Evolutionary conservation across 805 yeast genomes (phyloP), one percentile per base, ranked within the genome.

Genomic region (Ogataea naganishii): DNA sequence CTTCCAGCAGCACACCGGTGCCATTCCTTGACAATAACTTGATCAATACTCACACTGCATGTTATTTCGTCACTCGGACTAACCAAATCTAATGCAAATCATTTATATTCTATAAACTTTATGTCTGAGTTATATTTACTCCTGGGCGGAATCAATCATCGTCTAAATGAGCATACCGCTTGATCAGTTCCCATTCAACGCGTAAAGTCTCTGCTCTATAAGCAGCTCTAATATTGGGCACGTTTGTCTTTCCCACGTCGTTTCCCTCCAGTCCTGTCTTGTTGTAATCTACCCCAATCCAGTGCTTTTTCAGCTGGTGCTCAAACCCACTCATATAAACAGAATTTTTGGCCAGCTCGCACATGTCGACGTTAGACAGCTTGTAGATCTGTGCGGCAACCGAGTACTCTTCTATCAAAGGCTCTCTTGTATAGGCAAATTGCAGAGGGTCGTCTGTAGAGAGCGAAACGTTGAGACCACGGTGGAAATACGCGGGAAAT

Each of bases 331-430:
- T 79, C 65, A 89, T 96, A 36, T 69, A 55, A 3, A 92, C 97
- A 1, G 97, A 88, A 56, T 89, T 88, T 40, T 76, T 69, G 0
- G 99, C 98, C 44, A 92, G 64, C 53, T 92, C 99, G 52, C 97
- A 88, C 94, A 92, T 85, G 56, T 92, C 98, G 19, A 89, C 97
- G 38, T 85, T 76, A 0, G 95, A 84, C 24, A 92, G 66, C 51
- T 92, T 86, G 66, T 88, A 92, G 43, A 92, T 92, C 57, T 92
- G 97, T 0, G 96, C 97, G 6, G 98, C 98, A 18, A 92, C 97
- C 2, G 96, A 84, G 53, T 88, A 92, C 56, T 92, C 98, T 56
- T 92, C 98, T 43, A 92, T 92, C 47, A 92, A 67, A 11, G 99
- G 97, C 51, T 92, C 99, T 48, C 94, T 76, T 19, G 99, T 92